phyloP scores from a whole-genome alignment of 106 monocot species.

The Triglochin maritima region DNA sequence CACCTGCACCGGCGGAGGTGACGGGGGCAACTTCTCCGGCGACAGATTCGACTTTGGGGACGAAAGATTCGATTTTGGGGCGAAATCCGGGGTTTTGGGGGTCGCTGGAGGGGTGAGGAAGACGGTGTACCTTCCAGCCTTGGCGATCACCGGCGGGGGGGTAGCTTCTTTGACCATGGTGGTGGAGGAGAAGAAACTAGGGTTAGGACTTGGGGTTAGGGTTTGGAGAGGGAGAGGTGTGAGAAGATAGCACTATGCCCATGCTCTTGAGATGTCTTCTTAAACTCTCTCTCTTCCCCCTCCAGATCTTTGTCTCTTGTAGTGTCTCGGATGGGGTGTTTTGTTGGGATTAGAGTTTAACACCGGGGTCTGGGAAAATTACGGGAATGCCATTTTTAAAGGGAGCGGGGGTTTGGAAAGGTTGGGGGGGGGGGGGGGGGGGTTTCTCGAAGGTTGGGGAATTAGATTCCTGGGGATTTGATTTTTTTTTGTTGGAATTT shows the following conservation, averaged over 20 bases:
- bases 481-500: too few relatives aligned
- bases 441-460: too few relatives aligned
- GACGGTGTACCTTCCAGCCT: slow-evolving; percentile 50
- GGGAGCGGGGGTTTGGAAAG: too few relatives aligned
- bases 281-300: background rate
- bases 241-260: background rate
- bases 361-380: too few relatives aligned
- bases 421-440: too few relatives aligned
- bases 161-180: slow-evolving; percentile 11
- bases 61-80: too few relatives aligned
- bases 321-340: background rate
- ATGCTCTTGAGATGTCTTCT: background rate
- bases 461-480: too few relatives aligned
- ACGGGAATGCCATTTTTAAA: too few relatives aligned
- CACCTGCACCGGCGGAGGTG: slow-evolving; percentile 36
- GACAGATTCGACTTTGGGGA: too few relatives aligned
- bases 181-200: slow-evolving; percentile 15
- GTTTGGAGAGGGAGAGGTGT: background rate
- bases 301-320: slow-evolving; percentile 1
- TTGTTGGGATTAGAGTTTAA: background rate
- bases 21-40: too few relatives aligned
- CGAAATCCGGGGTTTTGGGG: slow-evolving; percentile 15
- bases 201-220: background rate
- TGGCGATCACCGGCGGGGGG: slow-evolving; percentile 51
- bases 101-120: slow-evolving; percentile 54